A percentile compares a stretch with the other conserved stretches of the same genome.
Evolutionary conservation across 2,329 filamentous ascomycete species (phyloP).

Genomic region (Fusarium sororula): DNA sequence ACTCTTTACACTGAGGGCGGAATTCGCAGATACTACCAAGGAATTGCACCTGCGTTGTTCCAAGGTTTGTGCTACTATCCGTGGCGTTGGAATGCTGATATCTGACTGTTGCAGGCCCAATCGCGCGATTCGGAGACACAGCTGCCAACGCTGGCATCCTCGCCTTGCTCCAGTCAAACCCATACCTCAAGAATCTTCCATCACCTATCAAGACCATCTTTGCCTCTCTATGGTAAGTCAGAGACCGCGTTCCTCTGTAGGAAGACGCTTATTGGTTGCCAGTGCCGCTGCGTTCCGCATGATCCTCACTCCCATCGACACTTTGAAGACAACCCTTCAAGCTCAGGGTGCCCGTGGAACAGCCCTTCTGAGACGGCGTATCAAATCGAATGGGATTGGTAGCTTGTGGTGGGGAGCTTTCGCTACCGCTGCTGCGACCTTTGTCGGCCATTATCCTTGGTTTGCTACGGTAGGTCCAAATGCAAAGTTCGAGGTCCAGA

Average conservation of each 20-base stretch:
- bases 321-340: slow-evolving; percentile 60
- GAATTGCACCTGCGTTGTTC: slow-evolving; percentile 55
- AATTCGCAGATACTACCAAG: slow-evolving; percentile 56
- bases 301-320: slow-evolving; percentile 59
- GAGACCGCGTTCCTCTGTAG: too few species aligned
- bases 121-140: slow-evolving; percentile 58
- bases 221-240: slow-evolving; percentile 51
- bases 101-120: slow-evolving; percentile 46
- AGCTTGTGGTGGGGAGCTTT: slow-evolving; percentile 61
- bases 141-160: slow-evolving; percentile 61
- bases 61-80: slow-evolving; percentile 46
- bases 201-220: slow-evolving; percentile 57
- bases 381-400: slow-evolving; percentile 55
- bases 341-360: slow-evolving; percentile 57
- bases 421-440: slow-evolving; percentile 58
- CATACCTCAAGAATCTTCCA: slow-evolving; percentile 54
- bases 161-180: slow-evolving; percentile 56
- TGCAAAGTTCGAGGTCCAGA: too few species aligned
- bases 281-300: slow-evolving; percentile 58
- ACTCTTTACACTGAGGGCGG: slow-evolving; percentile 56
- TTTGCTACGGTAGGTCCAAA: slow-evolving; percentile 53
- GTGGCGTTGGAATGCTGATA: rapidly evolving
- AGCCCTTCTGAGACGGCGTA: slow-evolving; percentile 52
- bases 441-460: slow-evolving; percentile 61
- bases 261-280: background rate